Base-by-base conservation (phyloP, 306 rosid species). In the Echinosophora koreensis region DNA sequence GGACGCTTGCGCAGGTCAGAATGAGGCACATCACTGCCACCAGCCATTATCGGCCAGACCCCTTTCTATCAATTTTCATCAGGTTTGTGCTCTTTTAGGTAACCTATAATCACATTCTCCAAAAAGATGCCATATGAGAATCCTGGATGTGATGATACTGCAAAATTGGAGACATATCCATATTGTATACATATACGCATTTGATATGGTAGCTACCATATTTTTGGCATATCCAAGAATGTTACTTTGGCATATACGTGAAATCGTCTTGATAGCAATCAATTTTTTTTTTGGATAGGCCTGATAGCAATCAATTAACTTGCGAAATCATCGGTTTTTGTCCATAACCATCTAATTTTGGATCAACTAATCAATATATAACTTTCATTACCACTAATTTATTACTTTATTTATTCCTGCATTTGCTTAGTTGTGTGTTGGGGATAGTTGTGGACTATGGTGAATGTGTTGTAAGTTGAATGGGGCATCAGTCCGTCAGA, bases 401-500 rank as follows among this genome's bases (percentile, higher is more conserved):
- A 15, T 42, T 22, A 22, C 22, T 22, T 22, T 22, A 22, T 22
- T n/a, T 18, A 79, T 82, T 42, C 12, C 28, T n/a, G 56, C 34
- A 61, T 88, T 39, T 39, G 9, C 35, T 81, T 8, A 74, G 7
- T 22, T 50, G 77, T 84, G 2, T 82, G 71, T 63, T 80, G 73
- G 10, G 89, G 84, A 71, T n/a, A 80, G 11, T 79, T 84, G 12
- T 86, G 6, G 28, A 52, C n/a, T 50, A 11, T 41, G 13, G 13
- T 42, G 49, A 9, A 42, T 9, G 9, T 42, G 49, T 82, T 44
- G 27, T 54, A 74, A 38, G 84, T 81, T 35, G 87, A 79, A 52
- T 76, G 84, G 0, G 88, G 82, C 51, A 84, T 81, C 73, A 88
- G 41, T 38, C 88, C 86, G n/a, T 90, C 87, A 1, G 87, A 82